Evolutionary conservation across 208 protist genomes (phyloP).

Genomic region (Herpetomonas muscarum): DNA sequence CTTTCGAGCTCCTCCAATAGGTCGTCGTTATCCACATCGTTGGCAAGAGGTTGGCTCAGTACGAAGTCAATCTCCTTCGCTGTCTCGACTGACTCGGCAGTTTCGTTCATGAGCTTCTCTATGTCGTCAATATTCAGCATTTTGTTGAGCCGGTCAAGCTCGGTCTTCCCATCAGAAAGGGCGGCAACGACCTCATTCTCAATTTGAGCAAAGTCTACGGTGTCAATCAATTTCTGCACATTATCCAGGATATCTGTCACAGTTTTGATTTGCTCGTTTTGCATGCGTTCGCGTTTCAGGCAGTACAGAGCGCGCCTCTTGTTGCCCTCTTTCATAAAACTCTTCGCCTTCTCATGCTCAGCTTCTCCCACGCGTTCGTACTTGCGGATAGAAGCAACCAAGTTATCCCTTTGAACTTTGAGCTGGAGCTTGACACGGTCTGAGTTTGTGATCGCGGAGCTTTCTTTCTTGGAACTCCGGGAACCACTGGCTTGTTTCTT

Average conservation of each 20-base stretch:
- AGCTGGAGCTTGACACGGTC: conserved; percentile 76
- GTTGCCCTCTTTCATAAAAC: conserved; percentile 63
- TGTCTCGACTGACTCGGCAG: conserved; percentile 66
- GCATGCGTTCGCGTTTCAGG: conserved; percentile 64
- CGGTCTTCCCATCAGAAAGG: conserved; percentile 64
- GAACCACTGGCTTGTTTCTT: too few relatives aligned
- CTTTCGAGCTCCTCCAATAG: conserved; percentile 49
- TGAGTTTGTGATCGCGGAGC: conserved; percentile 39
- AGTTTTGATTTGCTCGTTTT: conserved; percentile 47
- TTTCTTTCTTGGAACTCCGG: conserved; percentile 14
- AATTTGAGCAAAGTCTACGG: conserved; percentile 74
- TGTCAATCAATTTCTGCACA: conserved; percentile 68
- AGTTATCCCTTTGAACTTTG: conserved; percentile 78
- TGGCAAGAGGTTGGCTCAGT: conserved; percentile 41
- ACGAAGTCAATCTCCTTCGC: conserved; percentile 63
- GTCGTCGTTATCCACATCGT: conserved; percentile 52
- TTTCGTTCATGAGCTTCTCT: conserved; percentile 69
- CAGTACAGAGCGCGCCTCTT: conserved; percentile 76
- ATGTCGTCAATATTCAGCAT: conserved; percentile 86
- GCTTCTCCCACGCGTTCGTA: conserved; percentile 50
- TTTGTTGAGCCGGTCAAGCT: conserved; percentile 72
- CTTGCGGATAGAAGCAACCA: conserved; percentile 54
- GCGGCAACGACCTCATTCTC: conserved; percentile 65
- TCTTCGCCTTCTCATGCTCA: conserved; percentile 61
- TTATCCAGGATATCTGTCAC: conserved; percentile 77